These are phyloP conservation scores for Croton setiger DNA, from an alignment of 441 rosid genomes.

Conservation along the genomic window DNA sequence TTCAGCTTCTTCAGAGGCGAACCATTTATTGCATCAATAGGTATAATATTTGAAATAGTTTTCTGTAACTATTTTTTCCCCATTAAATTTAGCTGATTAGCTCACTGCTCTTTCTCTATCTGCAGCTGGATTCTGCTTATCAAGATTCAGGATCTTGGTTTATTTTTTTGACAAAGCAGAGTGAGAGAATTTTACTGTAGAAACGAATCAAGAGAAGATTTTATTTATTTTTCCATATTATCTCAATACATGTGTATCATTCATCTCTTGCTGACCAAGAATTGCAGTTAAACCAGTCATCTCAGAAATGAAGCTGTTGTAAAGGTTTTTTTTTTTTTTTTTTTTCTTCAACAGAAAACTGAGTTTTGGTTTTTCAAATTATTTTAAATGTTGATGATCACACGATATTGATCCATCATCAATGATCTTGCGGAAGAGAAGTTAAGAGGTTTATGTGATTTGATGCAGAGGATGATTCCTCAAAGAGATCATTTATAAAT, in stretches of 20 bases:
- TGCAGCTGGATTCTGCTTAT: conserved; percentile 2
- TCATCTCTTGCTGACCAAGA: not conserved
- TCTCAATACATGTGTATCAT: not conserved
- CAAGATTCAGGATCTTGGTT: not conserved
- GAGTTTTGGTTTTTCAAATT: not conserved
- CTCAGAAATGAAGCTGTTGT: conserved; percentile 4
- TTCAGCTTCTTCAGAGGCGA: not conserved
- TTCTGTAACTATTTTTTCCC: not conserved
- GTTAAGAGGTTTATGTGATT: not conserved
- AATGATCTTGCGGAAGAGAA: not conserved
- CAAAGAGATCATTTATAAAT: not conserved
- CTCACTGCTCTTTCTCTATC: not conserved
- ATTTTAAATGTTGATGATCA: not conserved
- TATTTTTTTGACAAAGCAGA: not conserved
- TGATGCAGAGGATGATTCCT: not conserved
- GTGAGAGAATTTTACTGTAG: not conserved
- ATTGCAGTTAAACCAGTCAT: not conserved
- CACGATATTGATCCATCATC: not conserved
- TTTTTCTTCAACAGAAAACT: too few relatives aligned
- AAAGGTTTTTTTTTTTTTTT: not conserved
- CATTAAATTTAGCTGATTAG: not conserved
- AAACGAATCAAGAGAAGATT: not conserved
- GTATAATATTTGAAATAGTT: conserved; percentile 9
- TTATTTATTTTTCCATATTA: not conserved
- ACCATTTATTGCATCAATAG: not conserved